A percentile compares a stretch with the other conserved stretches of the same genome.
Conservation (phyloP, 352 stramenopile species). For the Pythium vanterpoolii region DNA sequence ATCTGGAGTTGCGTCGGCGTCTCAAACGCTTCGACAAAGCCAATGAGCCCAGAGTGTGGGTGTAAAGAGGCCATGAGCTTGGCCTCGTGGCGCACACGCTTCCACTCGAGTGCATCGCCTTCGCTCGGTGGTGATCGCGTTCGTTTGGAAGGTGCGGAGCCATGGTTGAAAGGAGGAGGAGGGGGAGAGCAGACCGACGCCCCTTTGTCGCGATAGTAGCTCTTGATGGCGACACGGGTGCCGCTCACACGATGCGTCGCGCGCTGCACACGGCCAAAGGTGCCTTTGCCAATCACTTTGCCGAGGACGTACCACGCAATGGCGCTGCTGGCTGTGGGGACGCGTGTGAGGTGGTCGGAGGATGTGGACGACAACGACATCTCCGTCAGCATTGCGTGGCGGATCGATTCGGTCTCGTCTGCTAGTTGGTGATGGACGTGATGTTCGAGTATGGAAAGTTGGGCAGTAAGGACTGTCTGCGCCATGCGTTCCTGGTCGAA, state of each 20-base stretch:
- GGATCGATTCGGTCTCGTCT: background rate
- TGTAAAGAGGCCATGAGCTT: conserved; percentile 38
- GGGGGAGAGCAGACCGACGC: conserved; percentile 32
- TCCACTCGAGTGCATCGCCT: conserved; percentile 51
- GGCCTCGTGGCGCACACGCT: conserved; percentile 52
- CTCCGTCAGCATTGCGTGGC: background rate
- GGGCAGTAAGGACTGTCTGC: background rate
- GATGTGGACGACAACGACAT: background rate
- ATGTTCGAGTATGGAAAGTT: background rate
- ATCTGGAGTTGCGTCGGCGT: conserved; percentile 50
- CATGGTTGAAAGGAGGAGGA: background rate
- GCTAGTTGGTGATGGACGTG: background rate
- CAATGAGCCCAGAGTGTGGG: conserved; percentile 40
- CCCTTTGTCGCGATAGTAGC: conserved; percentile 43
- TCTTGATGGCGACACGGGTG: conserved; percentile 58
- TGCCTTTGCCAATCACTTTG: conserved; percentile 46
- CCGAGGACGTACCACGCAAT: conserved; percentile 40
- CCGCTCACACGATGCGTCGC: conserved; percentile 42
- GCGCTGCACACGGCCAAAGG: conserved; percentile 48
- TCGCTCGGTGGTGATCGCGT: background rate
- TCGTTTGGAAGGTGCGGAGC: background rate
- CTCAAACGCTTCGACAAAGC: conserved; percentile 61
- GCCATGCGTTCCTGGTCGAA: background rate
- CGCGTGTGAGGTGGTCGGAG: background rate
- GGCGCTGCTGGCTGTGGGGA: background rate